Evolutionary conservation across 495 filamentous ascomycete genomes (phyloP).

Genomic region (Tuber indicum): DNA sequence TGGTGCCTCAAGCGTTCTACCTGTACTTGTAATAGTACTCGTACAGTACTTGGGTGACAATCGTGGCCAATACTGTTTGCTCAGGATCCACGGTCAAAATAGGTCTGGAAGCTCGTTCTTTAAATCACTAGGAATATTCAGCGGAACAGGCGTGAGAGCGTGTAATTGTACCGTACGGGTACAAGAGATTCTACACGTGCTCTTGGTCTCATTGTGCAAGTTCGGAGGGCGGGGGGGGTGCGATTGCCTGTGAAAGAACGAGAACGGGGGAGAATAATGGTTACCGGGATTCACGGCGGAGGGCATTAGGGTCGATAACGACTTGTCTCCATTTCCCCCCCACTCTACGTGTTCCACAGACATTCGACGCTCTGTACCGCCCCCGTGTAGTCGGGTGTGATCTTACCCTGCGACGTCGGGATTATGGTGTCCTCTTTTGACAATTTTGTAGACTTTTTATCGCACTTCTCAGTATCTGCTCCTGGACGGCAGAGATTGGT

Average conservation of each 20-base stretch:
- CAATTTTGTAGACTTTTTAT: neutral
- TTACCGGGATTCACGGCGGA: neutral
- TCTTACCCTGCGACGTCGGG: neutral
- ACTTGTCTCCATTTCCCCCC: neutral
- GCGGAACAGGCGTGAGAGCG: neutral
- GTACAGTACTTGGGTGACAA: neutral
- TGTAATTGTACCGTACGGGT: neutral
- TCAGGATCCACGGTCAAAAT: neutral
- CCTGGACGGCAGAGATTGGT: neutral
- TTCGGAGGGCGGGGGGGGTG: neutral
- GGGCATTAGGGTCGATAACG: neutral
- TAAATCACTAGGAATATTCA: neutral
- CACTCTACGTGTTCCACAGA: slow-evolving; percentile 5
- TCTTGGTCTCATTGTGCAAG: neutral
- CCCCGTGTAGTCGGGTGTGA: neutral
- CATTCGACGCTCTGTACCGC: slow-evolving; percentile 4
- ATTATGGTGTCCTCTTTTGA: neutral
- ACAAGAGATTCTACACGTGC: neutral
- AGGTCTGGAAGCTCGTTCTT: neutral
- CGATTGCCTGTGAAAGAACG: neutral
- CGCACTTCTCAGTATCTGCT: neutral
- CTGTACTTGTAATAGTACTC: neutral
- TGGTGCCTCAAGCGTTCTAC: neutral
- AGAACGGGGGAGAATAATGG: neutral
- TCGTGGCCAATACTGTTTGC: neutral